Evolutionary conservation across 345 rosid genomes (phyloP), one percentile per base, ranked within the genome.

Genomic region (Salix brachista): DNA sequence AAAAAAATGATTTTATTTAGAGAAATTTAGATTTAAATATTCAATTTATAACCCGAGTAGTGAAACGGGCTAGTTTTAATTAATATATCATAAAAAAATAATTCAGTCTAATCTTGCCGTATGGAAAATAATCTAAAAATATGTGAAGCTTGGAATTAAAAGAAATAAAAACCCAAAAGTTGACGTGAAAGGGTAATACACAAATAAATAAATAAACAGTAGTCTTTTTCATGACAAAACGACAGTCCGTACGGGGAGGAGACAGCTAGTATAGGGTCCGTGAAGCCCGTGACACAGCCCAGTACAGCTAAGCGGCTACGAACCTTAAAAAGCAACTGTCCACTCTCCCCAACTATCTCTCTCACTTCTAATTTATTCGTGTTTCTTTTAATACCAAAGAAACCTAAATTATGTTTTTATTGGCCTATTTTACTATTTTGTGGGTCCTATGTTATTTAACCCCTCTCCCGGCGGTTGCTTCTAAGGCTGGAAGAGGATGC

Each of bases 251-350:
- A 80, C 80, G 54, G 16, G 74, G 50, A 75, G 78, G 69, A 69
- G 64, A 65, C 65, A 65, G 65, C 26, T 6, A 60, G 5, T 65
- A 67, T 64, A 68, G 87, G 83, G 84, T n/a, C 82, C 77, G 81
- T 68, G 82, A 69, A 17, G 76, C 80, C 72, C 80, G 84, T 82
- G 85, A 80, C 77, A 61, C 79, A 60, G 48, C 32, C 23, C 56
- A 78, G 83, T 80, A 80, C 86, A 83, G 81, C 83, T 71, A 62
- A 74, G 87, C 77, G 67, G 64, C 78, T 74, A 14, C 84, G 80
- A 83, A 83, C 85, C 80, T 54, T 17, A 16, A 68, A 74, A 75
- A 54, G 65, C 52, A 1, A 21, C 65, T 19, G 28, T 21, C 68
- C 19, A 25, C 7, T 19, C 23, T 28, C 44, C 56, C 1, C 48